phyloP scores from a whole-genome alignment of 345 rosid genomes.

The Garcia nutans region DNA sequence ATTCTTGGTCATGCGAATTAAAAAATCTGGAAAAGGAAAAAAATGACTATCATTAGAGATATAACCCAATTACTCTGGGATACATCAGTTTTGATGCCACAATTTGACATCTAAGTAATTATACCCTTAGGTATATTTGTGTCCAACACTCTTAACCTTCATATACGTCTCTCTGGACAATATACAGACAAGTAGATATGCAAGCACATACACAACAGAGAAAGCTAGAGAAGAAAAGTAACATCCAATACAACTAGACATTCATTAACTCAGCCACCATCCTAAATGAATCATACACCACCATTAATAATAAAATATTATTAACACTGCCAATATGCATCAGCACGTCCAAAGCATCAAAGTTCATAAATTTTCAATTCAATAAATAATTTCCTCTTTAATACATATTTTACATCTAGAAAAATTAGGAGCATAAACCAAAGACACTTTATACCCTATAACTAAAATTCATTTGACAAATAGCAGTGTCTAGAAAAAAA shows the following conservation, averaged over 20 bases:
- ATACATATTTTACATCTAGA: not conserved
- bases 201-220: not conserved
- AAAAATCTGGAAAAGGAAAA: slow-evolving; percentile 56
- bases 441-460: not conserved
- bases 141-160: not conserved
- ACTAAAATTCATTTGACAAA: not conserved
- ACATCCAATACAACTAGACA: not conserved
- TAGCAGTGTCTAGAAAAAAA: not conserved
- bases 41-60: not conserved
- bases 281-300: not conserved
- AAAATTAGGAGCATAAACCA: not conserved
- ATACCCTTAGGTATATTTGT: not conserved
- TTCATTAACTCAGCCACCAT: not conserved
- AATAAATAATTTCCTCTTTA: not conserved
- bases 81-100: not conserved
- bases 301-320: no score
- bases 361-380: not conserved
- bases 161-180: not conserved
- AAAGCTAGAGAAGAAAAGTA: not conserved
- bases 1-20: slow-evolving; percentile 81
- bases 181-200: not conserved
- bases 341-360: not conserved
- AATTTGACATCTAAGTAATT: not conserved
- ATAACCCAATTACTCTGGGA: not conserved
- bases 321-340: not conserved